These are phyloP conservation scores for Lasiosphaeris hirsuta DNA, from an alignment of 495 filamentous ascomycete species.

Conservation along the genomic window DNA sequence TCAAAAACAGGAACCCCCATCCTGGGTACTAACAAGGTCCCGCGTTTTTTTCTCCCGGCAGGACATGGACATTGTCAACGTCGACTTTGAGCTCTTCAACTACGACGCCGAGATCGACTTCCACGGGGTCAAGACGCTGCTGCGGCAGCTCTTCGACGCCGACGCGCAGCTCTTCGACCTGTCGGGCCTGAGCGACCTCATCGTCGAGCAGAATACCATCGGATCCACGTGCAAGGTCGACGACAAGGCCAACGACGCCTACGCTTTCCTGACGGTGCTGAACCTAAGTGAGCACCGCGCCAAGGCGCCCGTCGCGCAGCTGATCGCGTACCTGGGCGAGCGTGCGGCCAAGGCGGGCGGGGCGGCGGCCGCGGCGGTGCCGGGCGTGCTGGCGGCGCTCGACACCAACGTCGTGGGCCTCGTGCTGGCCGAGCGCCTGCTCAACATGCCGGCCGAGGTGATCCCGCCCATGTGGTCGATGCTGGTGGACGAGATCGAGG, in stretches of 20 bases:
- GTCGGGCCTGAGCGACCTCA: constrained; percentile 79
- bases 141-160: constrained; percentile 90
- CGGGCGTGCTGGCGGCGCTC: constrained; percentile 19
- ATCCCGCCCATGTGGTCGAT: constrained; percentile 95
- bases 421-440: constrained; percentile 82
- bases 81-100: constrained; percentile 99
- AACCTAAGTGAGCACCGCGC: constrained; percentile 79
- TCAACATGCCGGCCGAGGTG: constrained; percentile 92
- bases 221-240: constrained; percentile 96
- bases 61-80: constrained; percentile 88
- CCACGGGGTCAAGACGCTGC: constrained; percentile 85
- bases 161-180: constrained; percentile 83
- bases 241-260: constrained; percentile 89
- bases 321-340: constrained; percentile 67
- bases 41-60: constrained; percentile 35
- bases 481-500: constrained; percentile 88
- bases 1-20: neutral
- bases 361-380: constrained; percentile 13
- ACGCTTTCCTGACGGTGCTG: constrained; percentile 87
- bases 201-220: constrained; percentile 81
- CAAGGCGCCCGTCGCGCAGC: constrained; percentile 63
- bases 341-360: constrained; percentile 48
- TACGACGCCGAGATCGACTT: constrained; percentile 87
- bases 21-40: neutral
- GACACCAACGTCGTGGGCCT: constrained; percentile 64